These are phyloP conservation scores for Malassezia japonica DNA, from an alignment of 1,284 basidiomycete species.

Conservation along the genomic window DNA sequence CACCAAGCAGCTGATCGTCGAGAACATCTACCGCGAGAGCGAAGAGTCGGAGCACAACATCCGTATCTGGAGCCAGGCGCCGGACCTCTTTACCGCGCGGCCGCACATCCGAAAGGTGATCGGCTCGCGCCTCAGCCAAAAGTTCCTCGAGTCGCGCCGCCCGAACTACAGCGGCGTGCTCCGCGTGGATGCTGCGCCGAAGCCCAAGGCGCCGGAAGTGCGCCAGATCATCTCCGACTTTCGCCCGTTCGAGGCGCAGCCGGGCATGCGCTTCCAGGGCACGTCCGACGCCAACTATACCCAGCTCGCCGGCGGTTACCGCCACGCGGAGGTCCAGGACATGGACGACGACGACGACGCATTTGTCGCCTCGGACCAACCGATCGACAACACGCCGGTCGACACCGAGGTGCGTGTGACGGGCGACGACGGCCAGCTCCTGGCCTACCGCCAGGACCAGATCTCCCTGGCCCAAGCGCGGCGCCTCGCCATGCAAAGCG, in stretches of 20 bases:
- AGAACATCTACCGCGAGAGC: constrained; percentile 65
- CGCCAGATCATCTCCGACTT: constrained; percentile 37
- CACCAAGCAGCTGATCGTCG: constrained; percentile 90
- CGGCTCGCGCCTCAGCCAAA: constrained; percentile 39
- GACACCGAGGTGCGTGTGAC: constrained; percentile 30
- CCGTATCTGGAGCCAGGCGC: constrained; percentile 67
- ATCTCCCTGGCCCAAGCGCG: constrained; percentile 42
- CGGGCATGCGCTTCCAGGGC: constrained; percentile 21
- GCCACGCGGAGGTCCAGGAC: constrained; percentile 12
- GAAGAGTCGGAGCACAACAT: constrained; percentile 80
- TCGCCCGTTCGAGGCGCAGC: constrained; percentile 31
- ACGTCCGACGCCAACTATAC: background rate
- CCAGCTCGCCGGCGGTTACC: background rate
- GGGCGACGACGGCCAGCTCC: constrained; percentile 41
- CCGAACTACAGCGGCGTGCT: background rate
- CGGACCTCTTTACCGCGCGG: constrained; percentile 64
- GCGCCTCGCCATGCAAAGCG: constrained; percentile 2
- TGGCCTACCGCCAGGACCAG: constrained; percentile 38
- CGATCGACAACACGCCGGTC: constrained; percentile 16
- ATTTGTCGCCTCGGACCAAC: constrained; percentile 20
- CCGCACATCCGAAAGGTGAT: constrained; percentile 60
- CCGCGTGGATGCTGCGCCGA: background rate
- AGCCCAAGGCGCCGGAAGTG: constrained; percentile 4
- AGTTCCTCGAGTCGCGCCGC: constrained; percentile 33
- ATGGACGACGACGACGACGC: constrained; percentile 33